phyloP scores from a whole-genome alignment of 1,284 basidiomycete species.

The Marasmius fiardii region DNA sequence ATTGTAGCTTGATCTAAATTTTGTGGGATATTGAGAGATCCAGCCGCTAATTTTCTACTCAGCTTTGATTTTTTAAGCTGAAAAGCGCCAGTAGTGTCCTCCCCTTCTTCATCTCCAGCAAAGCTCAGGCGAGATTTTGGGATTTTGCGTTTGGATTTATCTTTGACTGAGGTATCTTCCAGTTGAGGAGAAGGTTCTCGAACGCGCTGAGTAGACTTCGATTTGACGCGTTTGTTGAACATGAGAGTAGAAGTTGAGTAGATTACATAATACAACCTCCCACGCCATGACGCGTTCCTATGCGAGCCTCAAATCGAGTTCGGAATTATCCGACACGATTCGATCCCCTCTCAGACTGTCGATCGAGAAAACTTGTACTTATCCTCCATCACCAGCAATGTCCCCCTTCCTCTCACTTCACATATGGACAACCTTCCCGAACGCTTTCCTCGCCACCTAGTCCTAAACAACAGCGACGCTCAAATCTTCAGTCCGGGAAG shows the following conservation, averaged over 20 bases:
- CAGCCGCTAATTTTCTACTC: conserved; percentile 60
- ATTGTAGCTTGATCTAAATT: conserved; percentile 53
- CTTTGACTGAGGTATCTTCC: conserved; percentile 41
- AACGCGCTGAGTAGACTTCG: conserved; percentile 49
- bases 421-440: background rate
- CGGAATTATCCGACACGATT: background rate
- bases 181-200: conserved; percentile 36
- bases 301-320: no score
- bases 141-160: conserved; percentile 59
- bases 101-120: conserved; percentile 77
- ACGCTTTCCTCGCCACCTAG: background rate
- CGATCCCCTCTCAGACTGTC: no score
- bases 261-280: no score
- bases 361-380: no score
- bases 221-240: conserved; percentile 48
- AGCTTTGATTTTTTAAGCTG: conserved; percentile 75
- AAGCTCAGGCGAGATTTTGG: conserved; percentile 76
- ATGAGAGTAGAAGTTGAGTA: no score
- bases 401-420: no score
- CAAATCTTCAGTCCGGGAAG: background rate
- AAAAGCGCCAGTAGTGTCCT: conserved; percentile 59
- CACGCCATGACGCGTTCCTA: no score
- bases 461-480: background rate
- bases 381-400: no score
- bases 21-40: conserved; percentile 36